These are phyloP conservation scores for Ogataea nakhonphanomensis DNA, from an alignment of 805 yeast species.

Conservation along the genomic window DNA sequence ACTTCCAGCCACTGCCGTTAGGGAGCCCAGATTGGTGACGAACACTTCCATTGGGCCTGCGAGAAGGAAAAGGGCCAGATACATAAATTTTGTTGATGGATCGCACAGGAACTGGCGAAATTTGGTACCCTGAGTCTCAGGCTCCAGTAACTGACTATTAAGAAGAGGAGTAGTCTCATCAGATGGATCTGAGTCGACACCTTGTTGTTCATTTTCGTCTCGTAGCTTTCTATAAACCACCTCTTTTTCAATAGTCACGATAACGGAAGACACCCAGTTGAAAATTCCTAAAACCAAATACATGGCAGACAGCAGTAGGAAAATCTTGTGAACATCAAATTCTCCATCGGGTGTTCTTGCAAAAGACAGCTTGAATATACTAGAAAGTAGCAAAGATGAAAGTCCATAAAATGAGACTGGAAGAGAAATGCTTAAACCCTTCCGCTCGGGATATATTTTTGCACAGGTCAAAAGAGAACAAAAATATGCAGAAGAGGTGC, in stretches of 20 bases:
- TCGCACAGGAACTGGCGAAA: slow-evolving; percentile 41
- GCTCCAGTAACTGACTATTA: slow-evolving; percentile 25
- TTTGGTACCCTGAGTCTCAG: slow-evolving; percentile 26
- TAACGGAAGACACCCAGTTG: slow-evolving; percentile 62
- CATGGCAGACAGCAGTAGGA: slow-evolving; percentile 47
- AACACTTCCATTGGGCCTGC: slow-evolving; percentile 85
- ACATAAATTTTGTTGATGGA: slow-evolving; percentile 57
- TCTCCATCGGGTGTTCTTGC: slow-evolving; percentile 27
- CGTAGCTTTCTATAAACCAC: slow-evolving; percentile 35
- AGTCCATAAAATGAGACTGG: slow-evolving; percentile 89
- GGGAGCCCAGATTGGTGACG: slow-evolving; percentile 73
- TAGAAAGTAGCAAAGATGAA: slow-evolving; percentile 73
- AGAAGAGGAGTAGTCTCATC: slow-evolving; percentile 36
- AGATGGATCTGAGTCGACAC: neutral
- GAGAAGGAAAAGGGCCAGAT: slow-evolving; percentile 58
- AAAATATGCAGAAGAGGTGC: slow-evolving; percentile 71
- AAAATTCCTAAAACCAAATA: slow-evolving; percentile 55
- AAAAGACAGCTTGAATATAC: slow-evolving; percentile 43
- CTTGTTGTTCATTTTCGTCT: slow-evolving; percentile 18
- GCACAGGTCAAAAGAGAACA: slow-evolving; percentile 78
- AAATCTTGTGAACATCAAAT: slow-evolving; percentile 50
- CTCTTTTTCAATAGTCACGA: slow-evolving; percentile 57
- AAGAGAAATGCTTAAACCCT: slow-evolving; percentile 77
- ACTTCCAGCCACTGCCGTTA: slow-evolving; percentile 43
- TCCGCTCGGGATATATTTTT: slow-evolving; percentile 69